These are phyloP conservation scores for Sindora glabra DNA, from an alignment of 306 rosid species.

Conservation along the genomic window DNA sequence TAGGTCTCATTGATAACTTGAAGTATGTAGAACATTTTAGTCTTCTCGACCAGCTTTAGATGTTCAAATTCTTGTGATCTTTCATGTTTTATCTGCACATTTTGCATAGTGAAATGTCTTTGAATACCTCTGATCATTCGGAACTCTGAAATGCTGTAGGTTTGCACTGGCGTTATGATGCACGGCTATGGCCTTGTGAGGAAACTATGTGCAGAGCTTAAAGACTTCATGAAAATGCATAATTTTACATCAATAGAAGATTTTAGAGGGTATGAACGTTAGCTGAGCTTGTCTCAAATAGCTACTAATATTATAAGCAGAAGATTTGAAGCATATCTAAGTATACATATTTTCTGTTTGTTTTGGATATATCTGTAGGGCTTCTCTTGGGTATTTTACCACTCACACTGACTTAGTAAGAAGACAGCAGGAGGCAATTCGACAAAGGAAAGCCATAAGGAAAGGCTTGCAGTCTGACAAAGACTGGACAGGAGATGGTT, in stretches of 20 bases:
- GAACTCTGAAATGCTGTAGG: constrained; percentile 33
- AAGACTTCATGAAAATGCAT: constrained; percentile 83
- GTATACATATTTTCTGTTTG: not conserved
- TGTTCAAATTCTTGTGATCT: not conserved
- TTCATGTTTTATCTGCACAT: not conserved
- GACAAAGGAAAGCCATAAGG: constrained; percentile 68
- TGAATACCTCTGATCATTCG: not conserved
- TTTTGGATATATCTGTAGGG: constrained; percentile 37
- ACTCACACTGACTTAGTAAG: constrained; percentile 84
- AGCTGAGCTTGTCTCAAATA: not conserved
- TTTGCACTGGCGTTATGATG: constrained; percentile 99
- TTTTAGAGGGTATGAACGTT: constrained; percentile 73
- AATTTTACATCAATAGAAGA: constrained; percentile 80
- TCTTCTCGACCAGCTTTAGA: not conserved
- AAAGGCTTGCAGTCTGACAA: constrained; percentile 85
- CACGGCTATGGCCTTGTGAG: constrained; percentile 94
- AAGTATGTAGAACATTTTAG: too few species aligned
- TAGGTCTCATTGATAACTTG: not conserved
- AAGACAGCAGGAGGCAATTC: constrained; percentile 81
- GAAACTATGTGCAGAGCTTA: constrained; percentile 68
- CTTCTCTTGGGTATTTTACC: constrained; percentile 72
- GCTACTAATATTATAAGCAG: not conserved
- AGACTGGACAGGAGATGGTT: constrained; percentile 99
- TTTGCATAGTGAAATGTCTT: not conserved
- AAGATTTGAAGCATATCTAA: not conserved